Evolutionary conservation across 441 rosid genomes (phyloP).

Genomic region (Theobroma grandiflorum): DNA sequence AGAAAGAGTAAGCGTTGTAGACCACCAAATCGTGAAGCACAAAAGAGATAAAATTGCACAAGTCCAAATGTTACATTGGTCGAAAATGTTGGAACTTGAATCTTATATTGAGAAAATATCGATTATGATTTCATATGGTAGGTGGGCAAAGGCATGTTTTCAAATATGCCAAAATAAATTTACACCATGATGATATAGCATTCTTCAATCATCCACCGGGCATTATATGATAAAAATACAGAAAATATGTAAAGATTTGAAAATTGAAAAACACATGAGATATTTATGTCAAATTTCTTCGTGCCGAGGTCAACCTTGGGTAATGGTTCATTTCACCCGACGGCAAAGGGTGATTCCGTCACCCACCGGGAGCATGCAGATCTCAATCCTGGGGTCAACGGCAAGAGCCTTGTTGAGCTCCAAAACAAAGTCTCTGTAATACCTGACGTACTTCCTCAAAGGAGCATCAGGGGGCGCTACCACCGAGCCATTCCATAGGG

Average conservation of each 20-base stretch:
- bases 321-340: slow-evolving; percentile 62
- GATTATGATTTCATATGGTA: not conserved
- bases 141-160: not conserved
- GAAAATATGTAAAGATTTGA: not conserved
- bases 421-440: slow-evolving; percentile 79
- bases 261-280: not conserved
- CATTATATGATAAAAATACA: slow-evolving; percentile 16
- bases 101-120: not conserved
- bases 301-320: not conserved
- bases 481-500: slow-evolving; percentile 95
- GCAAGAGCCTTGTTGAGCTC: slow-evolving; percentile 96
- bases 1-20: not conserved
- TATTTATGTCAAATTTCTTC: not conserved
- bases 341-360: slow-evolving; percentile 99
- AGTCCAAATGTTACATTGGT: not conserved
- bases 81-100: not conserved
- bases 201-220: slow-evolving; percentile 19
- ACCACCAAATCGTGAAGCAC: not conserved
- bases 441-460: slow-evolving; percentile 70
- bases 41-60: not conserved
- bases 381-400: slow-evolving; percentile 97
- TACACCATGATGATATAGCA: not conserved
- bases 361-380: slow-evolving; percentile 92
- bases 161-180: not conserved
- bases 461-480: slow-evolving; percentile 92